phyloP scores from a whole-genome alignment of 208 protist species.

The Acanthamoeba lugdunensis region DNA sequence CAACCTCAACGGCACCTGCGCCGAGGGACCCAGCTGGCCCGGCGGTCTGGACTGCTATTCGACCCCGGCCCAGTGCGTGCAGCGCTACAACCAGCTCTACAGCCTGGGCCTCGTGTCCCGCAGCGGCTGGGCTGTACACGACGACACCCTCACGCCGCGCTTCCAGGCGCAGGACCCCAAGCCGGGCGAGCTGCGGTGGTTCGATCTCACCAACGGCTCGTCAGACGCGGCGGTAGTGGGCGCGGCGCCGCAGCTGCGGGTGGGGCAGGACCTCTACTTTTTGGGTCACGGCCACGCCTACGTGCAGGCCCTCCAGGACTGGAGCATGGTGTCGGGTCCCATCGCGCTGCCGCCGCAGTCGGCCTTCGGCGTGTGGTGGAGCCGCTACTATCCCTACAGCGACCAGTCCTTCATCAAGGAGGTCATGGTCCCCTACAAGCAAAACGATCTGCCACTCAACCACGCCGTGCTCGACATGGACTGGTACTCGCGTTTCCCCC shows the following conservation, averaged over 20 bases:
- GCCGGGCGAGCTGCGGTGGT: neutral
- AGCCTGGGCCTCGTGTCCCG: slow-evolving; percentile 72
- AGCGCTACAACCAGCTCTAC: slow-evolving; percentile 17
- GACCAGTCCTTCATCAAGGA: neutral
- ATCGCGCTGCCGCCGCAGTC: slow-evolving; percentile 74
- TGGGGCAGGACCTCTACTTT: slow-evolving; percentile 76
- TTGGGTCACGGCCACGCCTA: slow-evolving; percentile 76
- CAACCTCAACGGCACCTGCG: slow-evolving; percentile 80
- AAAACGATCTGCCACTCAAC: neutral
- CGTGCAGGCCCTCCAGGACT: slow-evolving; percentile 76
- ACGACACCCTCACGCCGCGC: slow-evolving; percentile 66
- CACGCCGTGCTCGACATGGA: neutral
- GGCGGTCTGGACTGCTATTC: slow-evolving; percentile 8
- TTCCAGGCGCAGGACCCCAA: neutral
- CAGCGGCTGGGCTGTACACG: slow-evolving; percentile 76
- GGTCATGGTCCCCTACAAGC: neutral
- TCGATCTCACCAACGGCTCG: neutral
- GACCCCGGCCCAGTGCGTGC: neutral
- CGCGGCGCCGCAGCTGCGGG: neutral
- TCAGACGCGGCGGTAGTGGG: neutral
- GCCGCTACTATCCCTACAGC: slow-evolving; percentile 67
- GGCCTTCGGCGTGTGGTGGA: slow-evolving; percentile 77
- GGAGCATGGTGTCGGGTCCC: slow-evolving; percentile 68
- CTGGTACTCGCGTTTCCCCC: neutral
- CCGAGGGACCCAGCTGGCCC: neutral